Base-by-base conservation (phyloP, 768 basidiomycete genomes). In the Zangia roseola region DNA sequence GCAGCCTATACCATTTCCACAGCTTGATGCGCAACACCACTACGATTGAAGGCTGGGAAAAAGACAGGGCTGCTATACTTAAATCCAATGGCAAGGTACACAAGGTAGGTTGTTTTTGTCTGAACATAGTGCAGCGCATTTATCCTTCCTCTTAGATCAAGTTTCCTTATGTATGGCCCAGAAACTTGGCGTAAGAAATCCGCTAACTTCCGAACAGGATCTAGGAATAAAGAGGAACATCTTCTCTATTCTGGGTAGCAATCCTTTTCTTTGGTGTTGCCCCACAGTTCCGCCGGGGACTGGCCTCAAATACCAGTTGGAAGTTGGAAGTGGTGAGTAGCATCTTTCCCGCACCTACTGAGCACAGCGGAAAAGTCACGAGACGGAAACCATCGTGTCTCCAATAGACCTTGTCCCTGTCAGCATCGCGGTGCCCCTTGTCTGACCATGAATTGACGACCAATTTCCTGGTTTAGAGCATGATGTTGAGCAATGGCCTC, bases 1-100 rank as follows among this genome's bases (percentile, higher is more conserved):
- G 8, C 57, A 93, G 92, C 45, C 48, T 97, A 19, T 98, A 94
- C 62, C 97, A 98, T 56, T 82, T 94, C 54, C 88, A 85, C 60
- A 76, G 79, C 42, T 66, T 97, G 23, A 58, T 79, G 6, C 78
- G 77, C 10, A 99, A 99, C 67, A 83, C 86, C 2, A 99, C 95
- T 1, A 98, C 97, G 1, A 97, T 99, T 42, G 97, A 99, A 71
- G 84, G 88, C 0, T 95, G 91, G 91, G 97, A 99, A 68, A 98
- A 98, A 70, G 94, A 98, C 62, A 94, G 88, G 68, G 92, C 83
- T 1, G 87, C 93, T 5, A 88, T 82, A 1, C 77, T 99, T 57
- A 82, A 91, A 43, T 81, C 88, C 17, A 74, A 86, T 49, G 95
- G 94, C 6, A 91, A 88, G 67, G 86, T 97, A 49, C 81, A 77